Base-by-base conservation (phyloP, 371 early-diverging fungal genomes). In the Coemansia linderi region DNA sequence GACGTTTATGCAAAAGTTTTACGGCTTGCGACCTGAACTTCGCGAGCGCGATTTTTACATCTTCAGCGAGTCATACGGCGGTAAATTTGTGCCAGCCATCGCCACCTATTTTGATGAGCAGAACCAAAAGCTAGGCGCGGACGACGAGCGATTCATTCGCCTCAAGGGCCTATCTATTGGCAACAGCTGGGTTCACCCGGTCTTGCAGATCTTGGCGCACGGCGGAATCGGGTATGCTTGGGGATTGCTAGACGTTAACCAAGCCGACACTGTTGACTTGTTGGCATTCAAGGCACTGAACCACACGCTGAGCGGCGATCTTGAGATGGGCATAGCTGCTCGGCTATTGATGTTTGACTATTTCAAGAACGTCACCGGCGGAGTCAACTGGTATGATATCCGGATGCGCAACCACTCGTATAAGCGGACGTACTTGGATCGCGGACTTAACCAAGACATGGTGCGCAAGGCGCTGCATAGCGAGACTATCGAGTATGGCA, bases 111-210 rank as follows among this genome's bases (percentile, higher is more conserved):
- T 92, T 59, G 82, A 85, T 59, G 75, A 85, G 13, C 71, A 85
- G 58, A 92, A 92, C 75, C 85, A 87, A 68, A 59, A 62, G 57
- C 72, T 81, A 66, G 50, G 39, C 36, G n/a, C 73, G 19, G 58
- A 77, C 8, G 78, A 83, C 31, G 75, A 83, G 38, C 75, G 82
- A 31, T 67, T 75, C 39, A 87, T 93, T 76, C 88, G 88, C 66
- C 79, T 93, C 63, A 88, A 86, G 68, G 87, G 90, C 58, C 71
- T 96, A 66, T 74, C 90, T 59, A 91, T 95, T 60, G 97, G 96
- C 38, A 96, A 96, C 75, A 95, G 95, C 27, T 81, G 93, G 74
- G 93, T 93, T 9, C 93, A 95, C 72, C 94, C 94, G 29, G 80
- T 88, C 61, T 84, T 87, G 29, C 97, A 96, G 83, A 72, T 90